Percentiles rank a stretch among this genome's conserved stretches.
These are phyloP conservation scores for Schizophyllum amplum DNA, from an alignment of 1,284 basidiomycete genomes.

Conservation along the genomic window DNA sequence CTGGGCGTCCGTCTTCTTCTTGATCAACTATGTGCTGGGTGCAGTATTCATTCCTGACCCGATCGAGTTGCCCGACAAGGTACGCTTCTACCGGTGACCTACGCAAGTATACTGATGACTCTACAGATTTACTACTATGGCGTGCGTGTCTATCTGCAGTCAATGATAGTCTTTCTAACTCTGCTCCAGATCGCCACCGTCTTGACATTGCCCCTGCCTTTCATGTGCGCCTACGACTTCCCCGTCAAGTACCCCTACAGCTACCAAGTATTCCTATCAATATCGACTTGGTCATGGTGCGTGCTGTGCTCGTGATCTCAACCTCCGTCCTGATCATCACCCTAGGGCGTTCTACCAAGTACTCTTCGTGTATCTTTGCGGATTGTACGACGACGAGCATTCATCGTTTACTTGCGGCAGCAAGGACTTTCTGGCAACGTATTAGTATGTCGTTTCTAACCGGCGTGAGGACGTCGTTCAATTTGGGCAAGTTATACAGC, in stretches of 20 bases:
- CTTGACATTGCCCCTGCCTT: slow-evolving; percentile 18
- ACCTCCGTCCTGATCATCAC: slow-evolving; percentile 38
- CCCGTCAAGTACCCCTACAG: slow-evolving; percentile 33
- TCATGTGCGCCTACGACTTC: slow-evolving; percentile 47
- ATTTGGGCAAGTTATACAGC: slow-evolving; percentile 51
- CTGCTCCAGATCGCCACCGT: slow-evolving; percentile 13
- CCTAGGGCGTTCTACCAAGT: slow-evolving; percentile 29
- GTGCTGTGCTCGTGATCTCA: slow-evolving; percentile 67
- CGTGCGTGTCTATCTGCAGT: slow-evolving; percentile 18
- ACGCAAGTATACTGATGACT: slow-evolving; percentile 35
- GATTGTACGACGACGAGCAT: slow-evolving; percentile 32
- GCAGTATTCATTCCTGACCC: slow-evolving; percentile 27
- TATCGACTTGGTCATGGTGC: slow-evolving; percentile 36
- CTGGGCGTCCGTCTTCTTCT: slow-evolving; percentile 58
- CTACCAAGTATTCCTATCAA: slow-evolving; percentile 26
- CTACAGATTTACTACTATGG: slow-evolving; percentile 61
- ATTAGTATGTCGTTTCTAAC: slow-evolving; percentile 66
- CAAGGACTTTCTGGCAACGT: slow-evolving; percentile 54
- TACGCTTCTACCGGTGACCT: slow-evolving; percentile 60
- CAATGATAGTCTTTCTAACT: neutral
- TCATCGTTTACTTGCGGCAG: slow-evolving; percentile 28
- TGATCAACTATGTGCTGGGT: slow-evolving; percentile 63
- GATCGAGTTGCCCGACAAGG: slow-evolving; percentile 31
- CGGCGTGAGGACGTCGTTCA: slow-evolving; percentile 47
- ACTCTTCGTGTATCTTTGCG: slow-evolving; percentile 43